These are phyloP conservation scores for Symbiotaphrina buchneri DNA, from an alignment of 495 filamentous ascomycete species.

Conservation along the genomic window DNA sequence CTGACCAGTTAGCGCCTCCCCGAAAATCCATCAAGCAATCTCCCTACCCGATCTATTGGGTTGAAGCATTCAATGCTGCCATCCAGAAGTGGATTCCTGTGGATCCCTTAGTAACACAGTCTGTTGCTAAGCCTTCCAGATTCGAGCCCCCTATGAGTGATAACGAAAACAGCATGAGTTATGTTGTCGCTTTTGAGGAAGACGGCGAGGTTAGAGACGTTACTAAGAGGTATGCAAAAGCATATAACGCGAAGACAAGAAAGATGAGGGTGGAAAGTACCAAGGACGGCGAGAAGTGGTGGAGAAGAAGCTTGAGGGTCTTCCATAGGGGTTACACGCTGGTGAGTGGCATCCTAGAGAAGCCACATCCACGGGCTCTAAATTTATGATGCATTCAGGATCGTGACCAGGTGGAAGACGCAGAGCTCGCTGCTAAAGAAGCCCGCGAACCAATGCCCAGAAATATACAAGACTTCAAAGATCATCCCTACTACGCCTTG, in stretches of 20 bases:
- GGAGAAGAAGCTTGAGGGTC: constrained; percentile 30
- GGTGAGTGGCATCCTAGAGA: background rate
- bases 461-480: constrained; percentile 79
- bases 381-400: constrained; percentile 14
- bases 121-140: constrained; percentile 46
- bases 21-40: constrained; percentile 28
- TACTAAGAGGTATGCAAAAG: constrained; percentile 20
- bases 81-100: constrained; percentile 79
- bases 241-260: constrained; percentile 74
- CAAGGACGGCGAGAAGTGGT: constrained; percentile 49
- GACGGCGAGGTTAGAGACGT: constrained; percentile 25
- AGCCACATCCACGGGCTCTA: background rate
- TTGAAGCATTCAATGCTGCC: constrained; percentile 68
- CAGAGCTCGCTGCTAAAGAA: constrained; percentile 45
- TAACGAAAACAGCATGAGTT: constrained; percentile 46
- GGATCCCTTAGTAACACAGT: constrained; percentile 62
- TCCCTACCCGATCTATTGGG: constrained; percentile 70
- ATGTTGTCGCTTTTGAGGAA: constrained; percentile 70
- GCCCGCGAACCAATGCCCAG: constrained; percentile 70
- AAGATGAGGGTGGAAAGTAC: constrained; percentile 50
- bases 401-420: constrained; percentile 62
- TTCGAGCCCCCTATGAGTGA: constrained; percentile 68
- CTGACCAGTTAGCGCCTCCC: constrained; percentile 6
- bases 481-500: constrained; percentile 75
- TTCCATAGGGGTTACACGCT: constrained; percentile 31